Evolutionary conservation across 208 protist genomes (phyloP).

Genomic region (Leptomonas seymouri): DNA sequence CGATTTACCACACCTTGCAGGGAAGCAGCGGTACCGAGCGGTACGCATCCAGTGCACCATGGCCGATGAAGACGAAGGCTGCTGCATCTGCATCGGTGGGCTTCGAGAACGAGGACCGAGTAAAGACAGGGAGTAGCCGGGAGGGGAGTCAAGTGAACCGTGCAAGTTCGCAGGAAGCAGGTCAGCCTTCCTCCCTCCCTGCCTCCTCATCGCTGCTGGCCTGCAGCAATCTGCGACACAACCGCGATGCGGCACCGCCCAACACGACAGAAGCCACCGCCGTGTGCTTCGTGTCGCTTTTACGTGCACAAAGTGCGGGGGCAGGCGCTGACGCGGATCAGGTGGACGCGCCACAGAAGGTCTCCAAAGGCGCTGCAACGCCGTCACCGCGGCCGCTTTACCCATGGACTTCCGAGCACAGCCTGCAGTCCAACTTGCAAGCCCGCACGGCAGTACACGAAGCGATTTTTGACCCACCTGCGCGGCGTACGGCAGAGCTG

Average conservation of each 20-base stretch:
- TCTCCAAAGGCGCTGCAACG: background rate
- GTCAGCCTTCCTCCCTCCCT: conserved; percentile 1
- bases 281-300: background rate
- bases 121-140: background rate
- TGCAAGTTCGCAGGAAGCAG: background rate
- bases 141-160: conserved; percentile 7
- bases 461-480: background rate
- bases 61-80: background rate
- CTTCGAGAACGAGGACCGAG: background rate
- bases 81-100: background rate
- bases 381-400: conserved; percentile 4
- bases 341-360: background rate
- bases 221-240: background rate
- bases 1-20: background rate
- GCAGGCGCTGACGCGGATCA: background rate
- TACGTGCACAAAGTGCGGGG: background rate
- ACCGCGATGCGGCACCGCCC: background rate
- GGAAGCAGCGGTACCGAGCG: conserved; percentile 5
- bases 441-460: background rate
- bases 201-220: background rate
- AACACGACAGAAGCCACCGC: background rate
- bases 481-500: background rate
- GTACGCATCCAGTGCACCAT: background rate
- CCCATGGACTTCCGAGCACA: conserved; percentile 2
- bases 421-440: background rate